These are phyloP conservation scores for Spinacia oleracea DNA, from an alignment of 179 eudicot genomes.

Conservation along the genomic window DNA sequence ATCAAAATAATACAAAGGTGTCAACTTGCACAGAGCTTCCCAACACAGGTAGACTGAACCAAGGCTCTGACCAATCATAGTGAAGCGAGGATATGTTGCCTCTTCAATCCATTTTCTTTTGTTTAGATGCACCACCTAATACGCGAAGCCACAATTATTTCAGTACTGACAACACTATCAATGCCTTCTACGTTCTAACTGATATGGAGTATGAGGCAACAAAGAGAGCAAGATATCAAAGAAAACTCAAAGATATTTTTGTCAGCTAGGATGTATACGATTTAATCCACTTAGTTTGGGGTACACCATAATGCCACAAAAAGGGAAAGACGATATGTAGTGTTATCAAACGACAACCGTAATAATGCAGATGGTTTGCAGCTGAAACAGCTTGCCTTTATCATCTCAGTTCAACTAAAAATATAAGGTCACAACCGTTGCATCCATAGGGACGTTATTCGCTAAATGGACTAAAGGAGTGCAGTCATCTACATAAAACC, in stretches of 20 bases:
- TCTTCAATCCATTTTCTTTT: constrained; percentile 97
- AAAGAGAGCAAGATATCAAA: neutral
- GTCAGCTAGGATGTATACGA: neutral
- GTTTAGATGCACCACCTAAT: constrained; percentile 81
- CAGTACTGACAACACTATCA: neutral
- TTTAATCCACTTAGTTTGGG: neutral
- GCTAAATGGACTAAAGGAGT: neutral
- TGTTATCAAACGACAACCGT: neutral
- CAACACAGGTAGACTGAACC: constrained; percentile 92
- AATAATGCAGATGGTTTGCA: neutral
- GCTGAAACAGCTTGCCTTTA: neutral
- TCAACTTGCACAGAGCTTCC: constrained; percentile 84
- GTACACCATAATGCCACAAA: neutral
- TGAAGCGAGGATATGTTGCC: constrained; percentile 88
- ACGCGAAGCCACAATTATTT: constrained; percentile 5
- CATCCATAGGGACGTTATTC: neutral
- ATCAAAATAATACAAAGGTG: constrained; percentile 77
- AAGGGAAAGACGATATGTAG: neutral
- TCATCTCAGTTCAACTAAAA: neutral
- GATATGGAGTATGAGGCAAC: neutral
- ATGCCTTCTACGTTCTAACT: neutral
- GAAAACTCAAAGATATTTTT: neutral
- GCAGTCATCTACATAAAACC: neutral
- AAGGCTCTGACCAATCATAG: constrained; percentile 94
- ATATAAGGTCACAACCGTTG: neutral